A percentile compares a stretch with the other conserved stretches of the same genome.
These are phyloP conservation scores for Blastocystis sp. DNA, from an alignment of 352 stramenopile species.

Conservation along the genomic window DNA sequence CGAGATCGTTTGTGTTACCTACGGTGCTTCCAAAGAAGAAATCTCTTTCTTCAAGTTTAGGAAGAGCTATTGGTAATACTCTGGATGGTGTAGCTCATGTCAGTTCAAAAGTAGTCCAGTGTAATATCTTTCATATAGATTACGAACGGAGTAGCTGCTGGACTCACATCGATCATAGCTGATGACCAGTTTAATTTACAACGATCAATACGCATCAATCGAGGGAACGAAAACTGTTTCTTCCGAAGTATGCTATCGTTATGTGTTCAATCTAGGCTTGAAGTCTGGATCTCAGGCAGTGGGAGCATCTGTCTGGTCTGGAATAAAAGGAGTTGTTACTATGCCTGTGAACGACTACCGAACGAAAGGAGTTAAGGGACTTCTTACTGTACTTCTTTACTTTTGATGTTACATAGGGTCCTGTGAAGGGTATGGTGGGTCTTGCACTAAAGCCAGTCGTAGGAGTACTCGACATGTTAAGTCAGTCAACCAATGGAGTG, in stretches of 20 bases:
- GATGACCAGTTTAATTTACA: constrained; percentile 19
- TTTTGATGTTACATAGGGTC: background rate
- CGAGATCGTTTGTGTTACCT: background rate
- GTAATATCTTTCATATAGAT: background rate
- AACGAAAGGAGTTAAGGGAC: background rate
- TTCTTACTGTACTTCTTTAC: background rate
- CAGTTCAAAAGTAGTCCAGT: background rate
- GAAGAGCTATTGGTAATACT: background rate
- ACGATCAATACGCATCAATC: background rate
- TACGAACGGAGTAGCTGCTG: background rate
- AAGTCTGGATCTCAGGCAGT: constrained; percentile 9
- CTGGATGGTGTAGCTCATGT: constrained; percentile 29
- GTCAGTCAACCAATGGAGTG: constrained; percentile 29
- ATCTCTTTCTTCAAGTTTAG: background rate
- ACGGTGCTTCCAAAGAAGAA: background rate
- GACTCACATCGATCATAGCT: background rate
- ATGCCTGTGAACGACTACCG: background rate
- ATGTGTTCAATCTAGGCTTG: background rate
- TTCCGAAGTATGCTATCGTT: background rate
- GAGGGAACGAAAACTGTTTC: background rate
- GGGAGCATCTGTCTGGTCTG: constrained; percentile 6
- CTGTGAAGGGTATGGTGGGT: background rate
- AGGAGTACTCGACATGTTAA: constrained; percentile 16
- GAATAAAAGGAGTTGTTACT: constrained; percentile 25
- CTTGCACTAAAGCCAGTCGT: constrained; percentile 8